These are phyloP conservation scores for Begonia peltatifolia DNA, from an alignment of 306 rosid genomes.

Conservation along the genomic window DNA sequence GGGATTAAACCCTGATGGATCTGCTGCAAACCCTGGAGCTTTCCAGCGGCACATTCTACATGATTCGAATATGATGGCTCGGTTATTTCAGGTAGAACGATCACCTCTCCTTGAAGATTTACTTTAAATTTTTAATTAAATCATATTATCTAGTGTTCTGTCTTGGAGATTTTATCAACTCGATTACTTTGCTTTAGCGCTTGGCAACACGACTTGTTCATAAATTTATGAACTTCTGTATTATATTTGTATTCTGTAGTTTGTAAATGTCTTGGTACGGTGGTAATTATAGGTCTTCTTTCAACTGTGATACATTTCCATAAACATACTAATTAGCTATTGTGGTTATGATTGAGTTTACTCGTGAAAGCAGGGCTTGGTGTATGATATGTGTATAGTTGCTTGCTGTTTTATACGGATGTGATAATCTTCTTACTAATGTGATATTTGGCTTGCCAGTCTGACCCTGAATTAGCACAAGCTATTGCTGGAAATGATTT, in stretches of 20 bases:
- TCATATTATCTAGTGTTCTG: not conserved
- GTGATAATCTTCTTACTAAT: conserved; percentile 3
- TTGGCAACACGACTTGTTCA: too few species aligned
- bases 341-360: too few species aligned
- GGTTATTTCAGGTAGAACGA: conserved; percentile 59
- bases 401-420: not conserved
- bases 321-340: too few species aligned
- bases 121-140: not conserved
- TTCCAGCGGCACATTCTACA: conserved; percentile 72
- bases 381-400: too few species aligned
- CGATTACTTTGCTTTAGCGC: too few species aligned
- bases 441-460: conserved; percentile 24
- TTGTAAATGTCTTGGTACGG: too few species aligned
- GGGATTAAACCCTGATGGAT: conserved; percentile 75
- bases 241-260: too few species aligned
- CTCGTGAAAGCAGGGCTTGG: too few species aligned
- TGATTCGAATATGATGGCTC: conserved; percentile 57
- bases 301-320: too few species aligned
- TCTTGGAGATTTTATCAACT: not conserved
- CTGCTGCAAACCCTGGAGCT: conserved; percentile 81
- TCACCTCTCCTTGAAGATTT: conserved; percentile 3
- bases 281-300: too few species aligned
- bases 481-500: conserved; percentile 68
- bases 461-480: conserved; percentile 89
- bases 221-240: too few species aligned